Evolutionary conservation across 2,329 filamentous ascomycete species (phyloP).

Genomic region (Hymenoscyphus occultus): DNA sequence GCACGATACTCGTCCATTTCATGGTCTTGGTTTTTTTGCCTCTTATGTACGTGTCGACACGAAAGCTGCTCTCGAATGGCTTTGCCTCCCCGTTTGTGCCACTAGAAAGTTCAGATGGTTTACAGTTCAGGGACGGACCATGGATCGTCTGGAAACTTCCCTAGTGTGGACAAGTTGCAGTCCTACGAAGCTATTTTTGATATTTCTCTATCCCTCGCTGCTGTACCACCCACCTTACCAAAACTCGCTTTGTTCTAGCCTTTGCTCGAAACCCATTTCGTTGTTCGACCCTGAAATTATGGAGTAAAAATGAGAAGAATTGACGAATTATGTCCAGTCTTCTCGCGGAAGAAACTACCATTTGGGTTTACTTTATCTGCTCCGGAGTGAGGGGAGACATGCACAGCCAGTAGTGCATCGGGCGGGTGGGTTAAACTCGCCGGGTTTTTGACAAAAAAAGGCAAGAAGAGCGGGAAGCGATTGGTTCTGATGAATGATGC

Average conservation of each 20-base stretch:
- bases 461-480: conserved; percentile 5
- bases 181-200: conserved; percentile 2
- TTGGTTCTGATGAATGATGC: conserved; percentile 5
- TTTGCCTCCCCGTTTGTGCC: neutral
- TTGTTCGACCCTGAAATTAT: neutral
- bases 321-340: neutral
- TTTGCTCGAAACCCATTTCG: neutral
- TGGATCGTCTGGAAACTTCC: neutral
- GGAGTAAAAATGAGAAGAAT: neutral
- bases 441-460: conserved; percentile 7
- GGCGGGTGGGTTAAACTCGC: conserved; percentile 5
- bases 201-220: neutral
- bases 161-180: neutral
- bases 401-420: neutral
- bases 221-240: neutral
- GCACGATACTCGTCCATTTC: neutral
- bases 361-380: neutral
- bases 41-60: neutral
- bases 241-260: neutral
- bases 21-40: neutral
- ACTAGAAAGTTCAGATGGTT: neutral
- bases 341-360: conserved; percentile 1
- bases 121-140: neutral
- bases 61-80: neutral
- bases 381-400: neutral